Base-by-base conservation (phyloP, 2,329 filamentous ascomycete species). In the Xenoacremonium recifei region DNA sequence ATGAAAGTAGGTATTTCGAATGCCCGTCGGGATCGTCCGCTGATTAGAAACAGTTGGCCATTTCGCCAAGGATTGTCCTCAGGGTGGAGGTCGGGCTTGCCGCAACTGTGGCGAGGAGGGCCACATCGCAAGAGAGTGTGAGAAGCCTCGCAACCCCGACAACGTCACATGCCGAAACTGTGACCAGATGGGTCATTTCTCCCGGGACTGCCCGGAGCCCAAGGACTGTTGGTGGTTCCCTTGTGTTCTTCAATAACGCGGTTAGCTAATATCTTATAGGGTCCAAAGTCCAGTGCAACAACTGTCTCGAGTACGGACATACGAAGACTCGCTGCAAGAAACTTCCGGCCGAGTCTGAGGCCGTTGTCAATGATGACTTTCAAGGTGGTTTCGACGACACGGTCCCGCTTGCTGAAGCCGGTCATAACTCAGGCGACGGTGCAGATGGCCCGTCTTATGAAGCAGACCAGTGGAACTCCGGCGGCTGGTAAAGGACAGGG, bases 91-190 rank as follows among this genome's bases (percentile, higher is more conserved):
- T 50, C 60, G 72, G 59, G 70, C 62, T 20, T 82, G 79, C 60
- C 72, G 73, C 55, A 87, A 86, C 64, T 87, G 84, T 51, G 81
- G 80, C 16, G 62, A 76, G 30, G 77, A 81, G 39, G 83, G 81
- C 5, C 82, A 87, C 48, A 68, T 72, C 32, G 62, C 69, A 48
- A 69, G 67, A 15, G 74, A 79, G 4, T 81, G 79, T 44, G 62
- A 72, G 20, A 66, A 75, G 48, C 67, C 65, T 34, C 66, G 63
- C 31, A 69, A 69, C 56, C 62, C 67, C 51, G 63, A 64, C 15
- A 55, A 47, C 10, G 79, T 82, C 3, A 75, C 67, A 9, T 89
- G 84, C 66, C 77, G 76, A 48, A 68, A 77, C 61, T 87, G 84
- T 48, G 69, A 77, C 13, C 71, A 79, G 49, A 69, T 71, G 44